phyloP scores from a whole-genome alignment of 352 stramenopile species.

The Blastocystis sp. region DNA sequence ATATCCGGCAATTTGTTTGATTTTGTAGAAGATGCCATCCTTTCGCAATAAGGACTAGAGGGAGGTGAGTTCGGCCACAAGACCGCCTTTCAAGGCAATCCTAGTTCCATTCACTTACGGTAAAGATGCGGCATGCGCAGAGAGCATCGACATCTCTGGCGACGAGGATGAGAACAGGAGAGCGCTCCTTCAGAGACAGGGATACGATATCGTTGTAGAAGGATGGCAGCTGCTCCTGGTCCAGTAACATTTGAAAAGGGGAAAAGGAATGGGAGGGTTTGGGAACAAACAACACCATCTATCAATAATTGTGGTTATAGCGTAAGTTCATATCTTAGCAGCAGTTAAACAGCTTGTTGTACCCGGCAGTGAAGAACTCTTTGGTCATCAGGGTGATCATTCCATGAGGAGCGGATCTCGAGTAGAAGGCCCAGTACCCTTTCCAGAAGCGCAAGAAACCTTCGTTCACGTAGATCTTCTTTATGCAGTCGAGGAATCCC shows the following conservation, averaged over 20 bases:
- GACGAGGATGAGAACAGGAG: conserved; percentile 30
- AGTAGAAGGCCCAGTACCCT: conserved; percentile 96
- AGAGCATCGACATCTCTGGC: conserved; percentile 49
- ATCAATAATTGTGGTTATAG: background rate
- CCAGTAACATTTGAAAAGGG: conserved; percentile 1
- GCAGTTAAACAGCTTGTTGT: conserved; percentile 40
- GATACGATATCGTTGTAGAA: conserved; percentile 29
- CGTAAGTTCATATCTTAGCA: background rate
- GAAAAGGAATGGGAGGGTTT: background rate
- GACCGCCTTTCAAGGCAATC: background rate
- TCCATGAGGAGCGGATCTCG: conserved; percentile 92
- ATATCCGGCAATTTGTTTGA: conserved; percentile 65
- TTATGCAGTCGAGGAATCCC: conserved; percentile 87
- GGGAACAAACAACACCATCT: background rate
- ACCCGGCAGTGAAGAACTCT: conserved; percentile 74
- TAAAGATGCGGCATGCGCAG: conserved; percentile 25
- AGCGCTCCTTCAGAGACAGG: background rate
- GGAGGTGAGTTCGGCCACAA: background rate
- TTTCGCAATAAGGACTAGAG: conserved; percentile 27
- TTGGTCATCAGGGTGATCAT: conserved; percentile 98
- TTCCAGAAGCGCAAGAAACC: conserved; percentile 92
- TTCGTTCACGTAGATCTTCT: conserved; percentile 89
- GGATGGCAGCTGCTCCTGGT: background rate
- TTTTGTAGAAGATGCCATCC: conserved; percentile 51
- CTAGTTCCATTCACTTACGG: background rate